phyloP scores from a whole-genome alignment of 163 green algal genomes.

The Scenedesmus sp. region DNA sequence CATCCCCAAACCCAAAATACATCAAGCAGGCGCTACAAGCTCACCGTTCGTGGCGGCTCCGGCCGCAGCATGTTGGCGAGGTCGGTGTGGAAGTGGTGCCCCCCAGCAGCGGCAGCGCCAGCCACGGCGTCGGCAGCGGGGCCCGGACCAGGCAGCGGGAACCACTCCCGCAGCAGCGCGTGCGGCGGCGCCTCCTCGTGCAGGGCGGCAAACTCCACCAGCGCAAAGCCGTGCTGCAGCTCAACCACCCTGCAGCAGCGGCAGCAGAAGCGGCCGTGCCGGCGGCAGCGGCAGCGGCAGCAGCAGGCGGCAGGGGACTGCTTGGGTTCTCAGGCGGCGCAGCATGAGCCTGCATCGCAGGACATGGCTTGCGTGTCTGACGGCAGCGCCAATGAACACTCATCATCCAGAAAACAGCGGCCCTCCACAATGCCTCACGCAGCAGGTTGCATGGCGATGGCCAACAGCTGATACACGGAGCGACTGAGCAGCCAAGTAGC shows the following conservation, averaged over 20 bases:
- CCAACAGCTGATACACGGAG: no score
- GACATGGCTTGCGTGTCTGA: no score
- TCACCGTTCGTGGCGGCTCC: slow-evolving; percentile 28
- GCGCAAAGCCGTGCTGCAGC: slow-evolving; percentile 56
- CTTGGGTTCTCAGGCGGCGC: slow-evolving; percentile 61
- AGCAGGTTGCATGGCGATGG: no score
- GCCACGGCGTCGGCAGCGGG: slow-evolving; percentile 22
- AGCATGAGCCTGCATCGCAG: no score
- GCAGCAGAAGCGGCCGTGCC: background rate
- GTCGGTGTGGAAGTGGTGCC: slow-evolving; percentile 24
- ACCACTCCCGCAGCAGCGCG: slow-evolving; percentile 66
- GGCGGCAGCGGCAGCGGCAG: background rate
- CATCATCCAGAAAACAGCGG: slow-evolving; percentile 52
- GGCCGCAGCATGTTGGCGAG: slow-evolving; percentile 21
- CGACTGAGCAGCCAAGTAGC: no score
- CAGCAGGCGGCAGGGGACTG: slow-evolving; percentile 26
- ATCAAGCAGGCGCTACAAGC: background rate
- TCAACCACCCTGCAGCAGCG: background rate
- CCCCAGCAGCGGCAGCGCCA: background rate
- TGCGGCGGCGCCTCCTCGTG: slow-evolving; percentile 50
- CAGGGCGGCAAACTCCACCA: slow-evolving; percentile 67
- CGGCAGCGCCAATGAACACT: background rate
- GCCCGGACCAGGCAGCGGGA: slow-evolving; percentile 54
- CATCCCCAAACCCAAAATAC: background rate
- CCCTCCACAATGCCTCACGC: no score